Percentiles rank a stretch among this genome's conserved stretches.
Conservation (phyloP, 768 basidiomycete genomes). For the Boletus rubropictus region DNA sequence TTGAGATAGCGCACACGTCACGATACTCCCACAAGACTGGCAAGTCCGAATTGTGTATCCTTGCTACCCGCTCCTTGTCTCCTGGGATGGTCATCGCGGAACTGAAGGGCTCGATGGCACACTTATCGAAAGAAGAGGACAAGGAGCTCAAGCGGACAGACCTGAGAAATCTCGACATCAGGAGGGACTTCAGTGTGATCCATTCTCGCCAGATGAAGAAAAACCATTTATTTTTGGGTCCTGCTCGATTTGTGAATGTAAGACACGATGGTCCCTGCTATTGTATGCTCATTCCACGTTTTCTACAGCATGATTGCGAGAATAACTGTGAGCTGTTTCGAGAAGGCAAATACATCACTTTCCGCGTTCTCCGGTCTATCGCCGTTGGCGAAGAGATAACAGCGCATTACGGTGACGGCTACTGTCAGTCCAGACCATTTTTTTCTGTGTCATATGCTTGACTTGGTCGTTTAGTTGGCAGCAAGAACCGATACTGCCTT, state of each 20-base stretch:
- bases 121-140: slow-evolving; percentile 81
- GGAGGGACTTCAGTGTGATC: slow-evolving; percentile 86
- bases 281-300: neutral
- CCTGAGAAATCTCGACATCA: slow-evolving; percentile 60
- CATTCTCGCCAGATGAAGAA: slow-evolving; percentile 90
- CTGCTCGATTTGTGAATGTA: slow-evolving; percentile 90
- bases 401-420: slow-evolving; percentile 86
- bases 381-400: slow-evolving; percentile 81
- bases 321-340: slow-evolving; percentile 87
- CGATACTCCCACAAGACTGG: slow-evolving; percentile 83
- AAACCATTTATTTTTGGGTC: slow-evolving; percentile 86
- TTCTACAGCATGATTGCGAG: slow-evolving; percentile 77
- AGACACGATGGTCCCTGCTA: slow-evolving; percentile 28
- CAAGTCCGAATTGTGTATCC: slow-evolving; percentile 83
- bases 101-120: slow-evolving; percentile 86
- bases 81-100: slow-evolving; percentile 76
- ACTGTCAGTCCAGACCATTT: slow-evolving; percentile 54
- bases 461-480: slow-evolving; percentile 48
- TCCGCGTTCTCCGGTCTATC: slow-evolving; percentile 75
- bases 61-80: slow-evolving; percentile 67
- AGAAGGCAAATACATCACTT: slow-evolving; percentile 85
- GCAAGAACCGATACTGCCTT: slow-evolving; percentile 68
- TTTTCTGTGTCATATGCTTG: slow-evolving; percentile 18
- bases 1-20: slow-evolving; percentile 86
- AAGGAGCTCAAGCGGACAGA: slow-evolving; percentile 81